Evolutionary conservation across 768 basidiomycete genomes (phyloP), one percentile per base, ranked within the genome.

Genomic region (Gloeophyllum trabeum): DNA sequence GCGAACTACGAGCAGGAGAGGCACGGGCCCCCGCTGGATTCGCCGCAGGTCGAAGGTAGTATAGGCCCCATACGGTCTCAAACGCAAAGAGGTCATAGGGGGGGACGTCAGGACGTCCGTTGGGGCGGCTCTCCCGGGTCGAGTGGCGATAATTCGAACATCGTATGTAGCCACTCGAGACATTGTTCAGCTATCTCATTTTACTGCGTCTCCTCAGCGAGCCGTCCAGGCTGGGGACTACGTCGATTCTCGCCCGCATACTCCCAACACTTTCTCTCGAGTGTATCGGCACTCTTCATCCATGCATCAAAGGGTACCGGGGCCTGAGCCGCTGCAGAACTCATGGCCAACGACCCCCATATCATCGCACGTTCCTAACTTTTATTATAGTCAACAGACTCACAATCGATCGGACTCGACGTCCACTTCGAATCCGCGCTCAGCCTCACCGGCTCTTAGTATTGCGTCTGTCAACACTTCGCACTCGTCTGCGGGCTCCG

Each of bases 401-500:
- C 71, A 75, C 50, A 67, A 73, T 30, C 64, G 71, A 41, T 67
- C 71, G 5, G 56, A 59, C 18, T 70, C 68, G 5, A 60, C 60
- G 25, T 65, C 67, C 32, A 63, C 60, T 1, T 69, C 67, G 4
- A 63, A 72, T 47, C 71, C 67, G 5, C 73, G 76, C 37, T 69
- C 75, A 14, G 63, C 69, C 5, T 84, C 83, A 0, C 82, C 84
- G 1, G 70, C 79, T 1, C 61, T 72, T 28, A 84, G 81, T 54
- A 64, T 68, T 19, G 66, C 55, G 5, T 76, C 76, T 25, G 67
- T 63, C 6, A 61, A 69, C 22, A 76, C 77, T 1, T 77, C 75
- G 7, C 62, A 69, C 39, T 75, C 78, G 4, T 65, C 66, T 3
- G 40, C 42, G 35, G n/a, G n/a, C n/a, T 47, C 45, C 25, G 45